Evolutionary conservation across 2,329 filamentous ascomycete species (phyloP).

Genomic region (Aspergillus caelatus): DNA sequence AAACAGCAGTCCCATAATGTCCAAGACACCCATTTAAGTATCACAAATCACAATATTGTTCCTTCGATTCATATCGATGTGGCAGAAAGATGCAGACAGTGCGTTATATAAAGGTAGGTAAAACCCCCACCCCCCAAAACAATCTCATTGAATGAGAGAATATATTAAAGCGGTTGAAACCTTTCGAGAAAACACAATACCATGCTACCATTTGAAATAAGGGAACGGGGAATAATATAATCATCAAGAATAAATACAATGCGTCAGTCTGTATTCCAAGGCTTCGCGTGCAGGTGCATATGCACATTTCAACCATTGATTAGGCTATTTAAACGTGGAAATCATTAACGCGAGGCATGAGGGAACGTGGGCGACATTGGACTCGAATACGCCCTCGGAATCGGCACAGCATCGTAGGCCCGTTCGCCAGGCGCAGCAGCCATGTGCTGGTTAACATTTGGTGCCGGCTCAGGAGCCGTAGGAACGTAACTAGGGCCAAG

Average conservation of each 20-base stretch:
- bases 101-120: neutral
- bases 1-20: neutral
- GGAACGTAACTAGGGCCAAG: slow-evolving; percentile 48
- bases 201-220: neutral
- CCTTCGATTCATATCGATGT: neutral
- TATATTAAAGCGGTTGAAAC: neutral
- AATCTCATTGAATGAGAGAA: neutral
- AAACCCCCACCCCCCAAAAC: too few relatives aligned
- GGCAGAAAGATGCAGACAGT: neutral
- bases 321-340: neutral
- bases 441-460: slow-evolving; percentile 63
- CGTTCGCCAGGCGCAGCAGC: slow-evolving; percentile 76
- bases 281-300: neutral
- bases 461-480: slow-evolving; percentile 35
- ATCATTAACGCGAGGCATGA: slow-evolving; percentile 26
- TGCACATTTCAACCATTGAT: neutral
- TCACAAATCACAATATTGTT: neutral
- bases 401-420: slow-evolving; percentile 82
- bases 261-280: neutral
- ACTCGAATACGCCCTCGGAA: slow-evolving; percentile 77
- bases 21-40: neutral
- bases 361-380: slow-evolving; percentile 49
- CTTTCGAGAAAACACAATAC: neutral
- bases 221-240: neutral
- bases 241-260: neutral